Evolutionary conservation across 768 basidiomycete species (phyloP), one percentile per base, ranked within the genome.

Genomic region (Gautieria morchelliformis): DNA sequence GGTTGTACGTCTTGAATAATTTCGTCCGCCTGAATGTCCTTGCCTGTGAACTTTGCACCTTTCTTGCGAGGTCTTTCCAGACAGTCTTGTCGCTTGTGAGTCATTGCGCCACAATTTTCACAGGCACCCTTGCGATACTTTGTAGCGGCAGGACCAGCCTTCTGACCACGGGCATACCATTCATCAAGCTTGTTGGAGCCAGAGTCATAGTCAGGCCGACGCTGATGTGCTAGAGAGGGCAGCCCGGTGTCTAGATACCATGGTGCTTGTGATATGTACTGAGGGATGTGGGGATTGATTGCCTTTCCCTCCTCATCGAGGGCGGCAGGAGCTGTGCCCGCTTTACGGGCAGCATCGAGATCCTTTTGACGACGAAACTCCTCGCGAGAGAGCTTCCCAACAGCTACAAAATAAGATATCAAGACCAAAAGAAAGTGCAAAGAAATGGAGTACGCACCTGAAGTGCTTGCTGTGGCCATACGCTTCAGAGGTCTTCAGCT

Each of bases 281-380:
- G 92, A 67, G 96, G 96, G 74, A 99, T 98, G 71, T 99, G 96
- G 35, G 96, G 96, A 66, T 98, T 99, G 74, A 99, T 98, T 51
- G 93, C 84, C 65, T 81, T 85, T 52, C 96, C 96, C 69, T 96
- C 87, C 70, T 93, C 89, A 67, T 99, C 96, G 33, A 96, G 77
- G 32, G 93, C 94, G 24, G 95, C 92, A 33, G 48, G 48, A 17
- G 94, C 96, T 10, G 95, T 98, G 71, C 96, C 95, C 39, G 95
- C 96, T 75, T 97, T 98, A 55, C 95, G 89, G 59, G 95, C 95
- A 5, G 95, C 95, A 71, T 97, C 95, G 56, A 98, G 83, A 69
- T 97, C 95, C 71, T 96, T 96, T 71, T 95, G 90, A 24, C 91
- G 82, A 48, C 94, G 82, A 67, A 91, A 95, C 68, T 97, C 94